Evolutionary conservation across 2,329 filamentous ascomycete genomes (phyloP), one percentile per base, ranked within the genome.

Genomic region (Eutypella sp.): DNA sequence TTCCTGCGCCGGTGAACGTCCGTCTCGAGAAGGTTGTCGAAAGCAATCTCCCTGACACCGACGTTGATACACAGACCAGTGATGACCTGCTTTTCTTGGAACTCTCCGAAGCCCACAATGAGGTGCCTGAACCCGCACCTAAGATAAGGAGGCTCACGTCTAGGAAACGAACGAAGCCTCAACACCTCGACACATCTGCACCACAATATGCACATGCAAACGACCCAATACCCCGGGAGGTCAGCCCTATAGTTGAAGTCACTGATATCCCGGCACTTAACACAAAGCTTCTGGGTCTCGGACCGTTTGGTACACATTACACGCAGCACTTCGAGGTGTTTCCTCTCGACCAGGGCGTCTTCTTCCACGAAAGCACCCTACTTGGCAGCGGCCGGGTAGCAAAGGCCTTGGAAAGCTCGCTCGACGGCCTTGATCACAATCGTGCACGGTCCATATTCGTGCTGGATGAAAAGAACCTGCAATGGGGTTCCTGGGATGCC

Each of bases 261-360:
- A 47, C 54, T 3, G 46, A 54, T 13, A 39, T 44, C 4, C 45
- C 56, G 3, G 47, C 53, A 41, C 50, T 52, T n/a, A 48, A 50
- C 5, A 55, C 58, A 37, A 77, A 72, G 49, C 57, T 84, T n/a
- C 53, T 59, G 10, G 79, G 80, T 1, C 64, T 85, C 7, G 79
- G 76, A 0, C 77, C 79, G 1, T 82, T 79, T 57, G 81, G 81
- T 1, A 79, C 77, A 2, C 70, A 73, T 20, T 85, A 84, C 57
- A 77, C 79, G 0, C 72, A 76, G 27, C 74, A 85, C 55, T 85
- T 85, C 50, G 79, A 84, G 39, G 62, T 79, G 4, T 81, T 82
- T 44, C 80, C 81, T 16, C 63, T 85, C 24, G 73, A 76, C 33
- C 55, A 62, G 6, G 74, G 74, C 3, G 70, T 77, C 0, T 84